Conservation (phyloP, 441 rosid genomes). For the Brassica balearica region DNA sequence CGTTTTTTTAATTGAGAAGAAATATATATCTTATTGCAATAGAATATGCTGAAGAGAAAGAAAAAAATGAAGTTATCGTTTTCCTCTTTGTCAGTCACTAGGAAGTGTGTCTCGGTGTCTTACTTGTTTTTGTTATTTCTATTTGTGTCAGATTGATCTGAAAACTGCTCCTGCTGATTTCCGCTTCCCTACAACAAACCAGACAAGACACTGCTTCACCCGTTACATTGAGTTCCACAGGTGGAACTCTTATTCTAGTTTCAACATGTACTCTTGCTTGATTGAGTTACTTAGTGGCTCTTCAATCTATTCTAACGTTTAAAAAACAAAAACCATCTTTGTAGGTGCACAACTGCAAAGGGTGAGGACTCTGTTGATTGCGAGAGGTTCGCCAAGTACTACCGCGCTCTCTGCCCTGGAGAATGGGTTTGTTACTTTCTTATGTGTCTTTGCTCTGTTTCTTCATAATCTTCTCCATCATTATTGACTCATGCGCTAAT, state of each 20-base stretch:
- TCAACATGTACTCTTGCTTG: conserved; percentile 44
- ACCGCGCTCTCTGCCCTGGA: conserved; percentile 74
- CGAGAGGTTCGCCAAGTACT: conserved; percentile 66
- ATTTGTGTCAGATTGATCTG: conserved; percentile 53
- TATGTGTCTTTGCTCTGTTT: background rate
- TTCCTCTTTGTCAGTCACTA: background rate
- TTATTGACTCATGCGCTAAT: background rate
- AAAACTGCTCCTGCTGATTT: conserved; percentile 80
- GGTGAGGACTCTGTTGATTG: conserved; percentile 72
- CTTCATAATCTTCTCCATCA: background rate
- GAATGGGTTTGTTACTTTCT: conserved; percentile 66
- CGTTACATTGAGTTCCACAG: conserved; percentile 81
- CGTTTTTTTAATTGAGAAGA: too few relatives aligned
- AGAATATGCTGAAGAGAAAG: too few relatives aligned
- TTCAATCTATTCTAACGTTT: background rate
- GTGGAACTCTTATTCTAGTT: conserved; percentile 44
- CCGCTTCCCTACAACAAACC: conserved; percentile 78
- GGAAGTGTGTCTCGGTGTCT: background rate
- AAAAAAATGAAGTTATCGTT: background rate
- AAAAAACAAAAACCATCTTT: background rate
- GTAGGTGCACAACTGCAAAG: conserved; percentile 65
- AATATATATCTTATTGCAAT: too few relatives aligned
- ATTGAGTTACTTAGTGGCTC: background rate
- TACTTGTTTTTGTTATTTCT: background rate
- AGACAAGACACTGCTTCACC: conserved; percentile 74